Base-by-base conservation (phyloP, 345 rosid genomes). In the Linum tenue region DNA sequence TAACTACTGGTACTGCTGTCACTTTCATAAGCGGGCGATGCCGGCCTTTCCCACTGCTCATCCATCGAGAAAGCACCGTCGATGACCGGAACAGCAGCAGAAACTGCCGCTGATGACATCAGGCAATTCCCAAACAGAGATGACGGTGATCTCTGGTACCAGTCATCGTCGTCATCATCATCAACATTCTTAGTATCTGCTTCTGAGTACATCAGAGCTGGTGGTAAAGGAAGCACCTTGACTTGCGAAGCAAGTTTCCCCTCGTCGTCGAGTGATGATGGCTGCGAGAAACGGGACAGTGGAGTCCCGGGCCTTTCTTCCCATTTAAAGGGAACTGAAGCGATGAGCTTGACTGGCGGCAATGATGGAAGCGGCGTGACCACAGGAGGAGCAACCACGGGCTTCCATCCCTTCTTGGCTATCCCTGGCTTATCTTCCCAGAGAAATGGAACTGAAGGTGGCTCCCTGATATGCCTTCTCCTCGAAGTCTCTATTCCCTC, bases 341-440 rank as follows among this genome's bases (percentile, higher is more conserved):
- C 80, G 22, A 86, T 66, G 57, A 83, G 87, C 82, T 86, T 90
- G 70, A 81, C 76, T 5, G 89, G 81, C 64, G 74, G 72, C 64
- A 70, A 68, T 39, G 80, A 71, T 58, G 72, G 63, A 44, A 63
- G 69, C 5, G 76, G 82, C 61, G 57, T 67, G 62, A 56, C 66
- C 37, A 48, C 14, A 7, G 14, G 31, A 22, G 81, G 59, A 69
- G 80, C 64, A 62, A 67, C 64, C 16, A 44, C 77, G 9, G 85
- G 86, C 59, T 74, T 82, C 97, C 97, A 90, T 70, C 82, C 78
- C 60, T 73, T 88, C 76, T 86, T 86, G 37, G 97, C 84, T 51
- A 73, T 70, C 43, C 98, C 98, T 1, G 97, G 94, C 70, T 71
- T 77, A 59, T 71, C 87, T 72, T 92, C 99, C 99, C 96, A 90